These are phyloP conservation scores for Xylaria sp. DNA, from an alignment of 2,329 filamentous ascomycete genomes.

Conservation along the genomic window DNA sequence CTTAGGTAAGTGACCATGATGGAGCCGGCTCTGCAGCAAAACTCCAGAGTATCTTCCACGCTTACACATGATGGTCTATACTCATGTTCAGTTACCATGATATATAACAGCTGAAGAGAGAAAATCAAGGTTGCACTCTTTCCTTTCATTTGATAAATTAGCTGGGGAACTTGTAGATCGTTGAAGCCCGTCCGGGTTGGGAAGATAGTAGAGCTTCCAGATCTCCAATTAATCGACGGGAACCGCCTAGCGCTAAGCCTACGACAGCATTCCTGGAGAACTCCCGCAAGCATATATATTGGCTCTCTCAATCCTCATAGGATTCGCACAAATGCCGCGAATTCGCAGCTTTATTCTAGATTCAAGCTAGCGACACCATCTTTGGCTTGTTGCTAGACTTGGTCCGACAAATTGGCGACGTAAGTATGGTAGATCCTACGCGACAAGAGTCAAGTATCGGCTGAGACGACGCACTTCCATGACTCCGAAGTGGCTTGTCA, in stretches of 20 bases:
- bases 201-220: neutral
- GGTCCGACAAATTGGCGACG: neutral
- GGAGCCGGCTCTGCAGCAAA: neutral
- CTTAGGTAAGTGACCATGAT: neutral
- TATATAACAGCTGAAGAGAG: neutral
- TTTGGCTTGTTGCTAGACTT: neutral
- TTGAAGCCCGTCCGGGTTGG: neutral
- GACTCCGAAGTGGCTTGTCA: conserved; percentile 13
- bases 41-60: neutral
- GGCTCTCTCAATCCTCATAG: neutral
- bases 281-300: neutral
- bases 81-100: neutral
- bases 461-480: conserved; percentile 19
- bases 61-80: neutral
- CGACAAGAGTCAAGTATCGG: neutral
- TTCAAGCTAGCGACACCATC: neutral
- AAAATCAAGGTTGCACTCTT: neutral
- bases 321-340: neutral
- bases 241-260: neutral
- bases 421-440: neutral
- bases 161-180: neutral
- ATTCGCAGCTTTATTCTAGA: neutral
- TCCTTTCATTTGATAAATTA: neutral
- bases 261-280: conserved; percentile 13
- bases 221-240: neutral